A percentile compares a stretch with the other conserved stretches of the same genome.
phyloP scores from a whole-genome alignment of 1,139 yeast species.

The Hansenula sp. region DNA sequence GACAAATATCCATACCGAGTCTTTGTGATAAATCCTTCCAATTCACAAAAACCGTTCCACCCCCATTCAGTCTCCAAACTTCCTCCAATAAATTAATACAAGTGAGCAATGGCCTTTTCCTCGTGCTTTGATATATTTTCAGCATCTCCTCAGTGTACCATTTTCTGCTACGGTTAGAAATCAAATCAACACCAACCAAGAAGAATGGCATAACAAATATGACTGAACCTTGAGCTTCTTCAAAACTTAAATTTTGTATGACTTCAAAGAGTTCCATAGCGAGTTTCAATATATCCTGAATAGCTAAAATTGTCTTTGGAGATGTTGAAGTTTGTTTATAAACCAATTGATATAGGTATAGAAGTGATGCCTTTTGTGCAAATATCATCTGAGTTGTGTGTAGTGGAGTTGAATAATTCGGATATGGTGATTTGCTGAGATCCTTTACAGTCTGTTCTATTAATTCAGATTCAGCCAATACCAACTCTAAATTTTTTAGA shows the following conservation, averaged over 20 bases:
- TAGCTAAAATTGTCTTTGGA: conserved; percentile 10
- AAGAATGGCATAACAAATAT: conserved; percentile 9
- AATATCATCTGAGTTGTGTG: conserved; percentile 1
- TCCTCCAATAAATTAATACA: conserved; percentile 5
- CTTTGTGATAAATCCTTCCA: conserved; percentile 1
- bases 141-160: conserved; percentile 6
- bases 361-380: conserved; percentile 4
- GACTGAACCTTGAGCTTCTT: neutral
- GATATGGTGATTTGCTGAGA: no score
- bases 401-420: neutral
- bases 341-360: conserved; percentile 10
- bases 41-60: conserved; percentile 7
- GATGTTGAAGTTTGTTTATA: conserved; percentile 10
- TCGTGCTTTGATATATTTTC: conserved; percentile 3
- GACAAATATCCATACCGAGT: neutral
- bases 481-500: neutral
- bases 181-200: conserved; percentile 10
- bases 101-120: conserved; percentile 6
- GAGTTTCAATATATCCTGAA: conserved; percentile 4
- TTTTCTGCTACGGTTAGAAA: conserved; percentile 2
- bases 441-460: no score
- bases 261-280: conserved; percentile 3
- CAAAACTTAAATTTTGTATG: neutral
- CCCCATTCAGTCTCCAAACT: conserved; percentile 7
- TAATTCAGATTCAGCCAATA: neutral